Conservation (phyloP, 2,329 filamentous ascomycete genomes). For the Chaetothyriales sp. region DNA sequence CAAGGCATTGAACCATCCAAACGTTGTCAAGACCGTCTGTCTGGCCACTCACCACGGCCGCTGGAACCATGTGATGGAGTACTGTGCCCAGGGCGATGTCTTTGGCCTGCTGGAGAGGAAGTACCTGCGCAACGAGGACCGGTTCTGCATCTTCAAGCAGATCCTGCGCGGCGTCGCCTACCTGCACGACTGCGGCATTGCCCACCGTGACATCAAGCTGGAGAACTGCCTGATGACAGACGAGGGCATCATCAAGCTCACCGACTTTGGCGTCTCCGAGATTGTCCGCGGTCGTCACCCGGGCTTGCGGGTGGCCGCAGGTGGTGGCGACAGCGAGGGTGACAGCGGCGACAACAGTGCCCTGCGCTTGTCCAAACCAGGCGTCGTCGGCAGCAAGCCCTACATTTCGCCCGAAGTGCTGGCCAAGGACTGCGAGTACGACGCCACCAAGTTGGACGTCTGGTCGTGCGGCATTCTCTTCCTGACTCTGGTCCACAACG, state of each 20-base stretch:
- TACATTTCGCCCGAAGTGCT: conserved; percentile 82
- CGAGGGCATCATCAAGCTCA: conserved; percentile 74
- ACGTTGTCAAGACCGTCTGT: conserved; percentile 66
- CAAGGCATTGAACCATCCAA: conserved; percentile 71
- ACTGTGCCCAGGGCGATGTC: conserved; percentile 67
- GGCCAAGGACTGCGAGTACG: conserved; percentile 48
- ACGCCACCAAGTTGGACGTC: conserved; percentile 66
- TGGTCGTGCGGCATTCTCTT: conserved; percentile 79
- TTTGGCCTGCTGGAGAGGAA: conserved; percentile 58
- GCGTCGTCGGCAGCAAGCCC: conserved; percentile 69
- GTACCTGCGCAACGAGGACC: conserved; percentile 53
- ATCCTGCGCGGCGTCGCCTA: conserved; percentile 68
- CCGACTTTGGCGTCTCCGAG: conserved; percentile 80
- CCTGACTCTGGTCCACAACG: conserved; percentile 58
- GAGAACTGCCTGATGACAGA: conserved; percentile 70
- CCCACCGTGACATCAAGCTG: conserved; percentile 79
- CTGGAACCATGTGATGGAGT: conserved; percentile 92
- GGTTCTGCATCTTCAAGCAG: conserved; percentile 79
- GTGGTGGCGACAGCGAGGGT: no score
- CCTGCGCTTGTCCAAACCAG: conserved; percentile 44
- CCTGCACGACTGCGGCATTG: conserved; percentile 68
- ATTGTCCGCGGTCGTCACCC: conserved; percentile 73
- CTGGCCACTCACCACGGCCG: conserved; percentile 59
- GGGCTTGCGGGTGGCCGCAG: conserved; percentile 39
- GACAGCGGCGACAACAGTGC: neutral